Evolutionary conservation across 331 rosid species (phyloP), one percentile per base, ranked within the genome.

Genomic region (Rosa hybrid): DNA sequence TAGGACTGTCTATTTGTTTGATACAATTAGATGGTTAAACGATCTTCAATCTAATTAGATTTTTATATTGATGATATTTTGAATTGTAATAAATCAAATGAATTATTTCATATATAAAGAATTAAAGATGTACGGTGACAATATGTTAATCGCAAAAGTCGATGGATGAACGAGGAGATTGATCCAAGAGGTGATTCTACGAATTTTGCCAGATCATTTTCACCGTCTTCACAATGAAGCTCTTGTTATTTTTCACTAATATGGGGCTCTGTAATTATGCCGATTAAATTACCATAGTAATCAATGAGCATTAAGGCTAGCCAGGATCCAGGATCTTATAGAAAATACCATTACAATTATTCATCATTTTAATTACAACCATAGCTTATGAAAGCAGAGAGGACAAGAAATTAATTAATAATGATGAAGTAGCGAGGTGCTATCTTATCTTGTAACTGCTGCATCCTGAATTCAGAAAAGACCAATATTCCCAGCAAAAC

Each of bases 381-480:
- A 64, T 27, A 2, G 34, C 41, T 12, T 25, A 62, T 27, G 44
- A 30, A 23, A 64, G 70, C 70, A 30, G n/a, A 30, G 20, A 64
- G 18, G 12, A 63, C 17, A 30, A 63, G 9, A 25, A 63, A 63
- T 23, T 16, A 62, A 64, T 13, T 14, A 27, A 30, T 14, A 30
- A 13, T 27, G 70, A 30, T 64, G 0, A 30, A 1, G 70, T 45
- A 76, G 71, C 46, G 44, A 76, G 30, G 60, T 76, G 71, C 71
- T 45, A 30, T n/a, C 69, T 75, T 13, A 75, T 41, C 79, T 75
- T 75, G 79, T 75, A 75, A 76, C 60, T 44, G 70, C 44, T 64
- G 44, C 44, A 62, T 62, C 41, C 44, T 64, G 21, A 18, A 41
- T 38, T 89, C 81, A 91, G 59, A 84, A 87, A 76, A 83, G 71